Evolutionary conservation across 1,284 basidiomycete species (phyloP), one percentile per base, ranked within the genome.

Genomic region (Ustilago trichophora): DNA sequence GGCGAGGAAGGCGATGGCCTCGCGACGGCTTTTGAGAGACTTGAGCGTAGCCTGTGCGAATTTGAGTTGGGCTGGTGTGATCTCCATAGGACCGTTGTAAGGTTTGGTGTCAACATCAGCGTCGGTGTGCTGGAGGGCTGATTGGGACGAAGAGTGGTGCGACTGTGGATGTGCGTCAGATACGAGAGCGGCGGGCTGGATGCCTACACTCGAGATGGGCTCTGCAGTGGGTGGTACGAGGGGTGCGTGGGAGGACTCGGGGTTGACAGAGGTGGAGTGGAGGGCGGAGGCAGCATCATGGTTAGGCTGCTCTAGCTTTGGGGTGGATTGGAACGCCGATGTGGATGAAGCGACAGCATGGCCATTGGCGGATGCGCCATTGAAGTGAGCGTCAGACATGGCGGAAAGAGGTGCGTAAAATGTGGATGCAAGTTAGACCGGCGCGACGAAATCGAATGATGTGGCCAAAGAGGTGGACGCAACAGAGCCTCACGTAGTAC

Each of bases 1-100:
- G 49, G 85, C 85, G 48, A 91, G 83, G 84, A 98, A 99, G 1
- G 92, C 88, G 7, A 80, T 82, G 0, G 92, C 88, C 51, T 95
- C 92, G 80, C 91, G 91, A 75, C 89, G 83, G 84, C 91, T 93
- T 85, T 92, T 95, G 76, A 98, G 83, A 24, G 87, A 87, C 46
- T 92, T 90, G 41, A 98, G 83, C 2, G 90, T 90, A 8, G 88
- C 90, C 55, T 88, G 83, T 63, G 90, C 89, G 80, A 92, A 93
- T 46, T 91, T 90, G 82, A 89, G 88, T 81, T 98, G 95, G 1
- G 85, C 84, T 24, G 70, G 41, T 3, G 68, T 71, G 26, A 80
- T 63, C 22, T 72, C 62, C 35, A 75, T 59, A 19, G 63, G 58
- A 25, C 58, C 65, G 15, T 53, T 41, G 34, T 62, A 67, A 8